Conservation (phyloP, 2,329 filamentous ascomycete genomes). For the Paecilomyces formosus region DNA sequence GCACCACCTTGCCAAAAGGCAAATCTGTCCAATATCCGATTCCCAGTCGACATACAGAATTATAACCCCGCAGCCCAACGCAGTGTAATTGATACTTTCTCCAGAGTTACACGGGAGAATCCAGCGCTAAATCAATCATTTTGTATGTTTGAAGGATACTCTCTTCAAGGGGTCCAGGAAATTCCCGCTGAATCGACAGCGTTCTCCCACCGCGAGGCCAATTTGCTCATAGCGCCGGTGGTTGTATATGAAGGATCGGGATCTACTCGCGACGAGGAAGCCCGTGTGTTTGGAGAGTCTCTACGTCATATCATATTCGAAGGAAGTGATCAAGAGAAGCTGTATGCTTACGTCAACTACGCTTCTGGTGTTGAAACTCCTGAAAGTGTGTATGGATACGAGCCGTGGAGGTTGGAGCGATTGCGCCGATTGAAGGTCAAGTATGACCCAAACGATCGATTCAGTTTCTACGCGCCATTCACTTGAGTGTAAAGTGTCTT, state of each 20-base stretch:
- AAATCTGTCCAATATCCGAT: slow-evolving; percentile 33
- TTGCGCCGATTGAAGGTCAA: neutral
- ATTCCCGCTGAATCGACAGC: slow-evolving; percentile 32
- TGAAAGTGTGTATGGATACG: slow-evolving; percentile 19
- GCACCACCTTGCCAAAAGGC: slow-evolving; percentile 37
- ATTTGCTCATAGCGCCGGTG: slow-evolving; percentile 31
- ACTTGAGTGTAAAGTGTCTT: no score
- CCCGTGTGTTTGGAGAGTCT: slow-evolving; percentile 18
- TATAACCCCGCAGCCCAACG: slow-evolving; percentile 33
- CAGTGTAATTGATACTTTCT: slow-evolving; percentile 31
- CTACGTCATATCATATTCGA: slow-evolving; percentile 21
- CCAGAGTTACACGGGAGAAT: slow-evolving; percentile 19
- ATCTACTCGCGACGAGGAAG: slow-evolving; percentile 15
- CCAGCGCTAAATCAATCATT: slow-evolving; percentile 34
- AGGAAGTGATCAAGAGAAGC: slow-evolving; percentile 10
- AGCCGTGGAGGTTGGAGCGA: neutral
- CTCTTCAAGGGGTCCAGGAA: slow-evolving; percentile 36
- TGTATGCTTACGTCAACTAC: slow-evolving; percentile 25
- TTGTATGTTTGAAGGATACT: slow-evolving; percentile 53
- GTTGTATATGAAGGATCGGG: slow-evolving; percentile 21
- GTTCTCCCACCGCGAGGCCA: slow-evolving; percentile 41
- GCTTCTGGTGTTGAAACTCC: slow-evolving; percentile 19
- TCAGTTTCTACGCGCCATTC: neutral
- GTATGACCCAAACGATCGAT: neutral
- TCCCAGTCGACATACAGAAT: slow-evolving; percentile 37